Base-by-base conservation (phyloP, 495 filamentous ascomycete species). In the Neurospora sublineolata region DNA sequence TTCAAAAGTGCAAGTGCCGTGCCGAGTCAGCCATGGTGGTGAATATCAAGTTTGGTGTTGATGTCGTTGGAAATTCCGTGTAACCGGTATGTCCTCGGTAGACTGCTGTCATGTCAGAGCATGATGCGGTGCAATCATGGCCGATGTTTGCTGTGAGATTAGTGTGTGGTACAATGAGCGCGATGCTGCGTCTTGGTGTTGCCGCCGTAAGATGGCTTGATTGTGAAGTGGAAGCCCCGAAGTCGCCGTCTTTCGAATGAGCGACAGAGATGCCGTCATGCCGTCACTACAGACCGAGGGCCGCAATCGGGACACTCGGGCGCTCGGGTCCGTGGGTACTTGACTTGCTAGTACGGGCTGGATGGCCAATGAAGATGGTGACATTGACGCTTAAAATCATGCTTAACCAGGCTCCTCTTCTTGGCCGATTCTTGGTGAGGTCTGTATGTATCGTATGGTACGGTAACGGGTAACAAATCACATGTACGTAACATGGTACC, bases 371-470 rank as follows among this genome's bases (percentile, higher is more conserved):
- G 14, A 37, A 46, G 39, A 68, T 73, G 73, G 75, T 77, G 44
- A 77, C 70, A 73, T 64, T 64, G 27, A 80, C 77, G 80, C 79
- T 82, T 82, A 83, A 83, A 83, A 82, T 82, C 82, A 84, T 84
- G 82, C 82, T 83, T 83, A 83, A 82, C 76, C 40, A 81, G 74
- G 69, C 52, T 33, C 52, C 69, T 77, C 75, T 33, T 9, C 52
- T 64, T 64, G 27, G 52, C 52, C 14, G 52, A 64, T 64, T 64
- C 52, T 33, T 64, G 52, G 6, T 30, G 33, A 30, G 52, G 52
- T 33, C 14, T 9, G 52, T 60, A 18, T 42, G 40, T 42, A 33
- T 64, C 2, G 52, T 64, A 64, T 64, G 27, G 52, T 64, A 64
- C 27, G 52, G 52, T 64, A 64, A 64, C 12, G 23, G 5, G 27